These are phyloP conservation scores for Lipomyces oligophaga DNA, from an alignment of 805 yeast species.

Conservation along the genomic window DNA sequence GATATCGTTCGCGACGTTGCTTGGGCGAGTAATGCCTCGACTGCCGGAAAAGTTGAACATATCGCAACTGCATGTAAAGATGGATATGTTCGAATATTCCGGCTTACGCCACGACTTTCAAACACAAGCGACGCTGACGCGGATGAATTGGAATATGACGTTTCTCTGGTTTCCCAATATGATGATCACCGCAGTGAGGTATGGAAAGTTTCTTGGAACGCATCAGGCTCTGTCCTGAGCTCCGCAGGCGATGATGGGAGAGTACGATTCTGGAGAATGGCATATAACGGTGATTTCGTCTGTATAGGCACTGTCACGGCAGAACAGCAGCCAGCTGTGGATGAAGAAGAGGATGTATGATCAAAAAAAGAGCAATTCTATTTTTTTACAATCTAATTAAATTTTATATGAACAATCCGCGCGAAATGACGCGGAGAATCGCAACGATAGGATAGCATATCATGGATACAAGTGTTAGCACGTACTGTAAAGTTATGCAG, in stretches of 20 bases:
- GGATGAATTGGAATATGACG: slow-evolving; percentile 36
- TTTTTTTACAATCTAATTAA: background rate
- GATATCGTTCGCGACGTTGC: slow-evolving; percentile 25
- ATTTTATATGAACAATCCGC: background rate
- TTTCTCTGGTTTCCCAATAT: slow-evolving; percentile 62
- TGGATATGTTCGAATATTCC: slow-evolving; percentile 83
- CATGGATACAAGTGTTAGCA: slow-evolving; percentile 1
- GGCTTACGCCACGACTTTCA: slow-evolving; percentile 42
- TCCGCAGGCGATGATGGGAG: slow-evolving; percentile 96
- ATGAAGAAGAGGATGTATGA: slow-evolving; percentile 11
- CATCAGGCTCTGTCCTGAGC: slow-evolving; percentile 86
- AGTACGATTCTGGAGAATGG: slow-evolving; percentile 86
- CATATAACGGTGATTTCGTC: slow-evolving; percentile 79
- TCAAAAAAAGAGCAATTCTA: background rate
- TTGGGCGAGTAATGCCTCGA: slow-evolving; percentile 23
- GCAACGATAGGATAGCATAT: slow-evolving; percentile 17
- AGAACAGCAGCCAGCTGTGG: slow-evolving; percentile 37
- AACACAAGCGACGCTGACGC: background rate
- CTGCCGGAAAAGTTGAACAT: slow-evolving; percentile 71
- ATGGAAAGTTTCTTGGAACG: slow-evolving; percentile 95
- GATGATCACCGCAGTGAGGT: slow-evolving; percentile 83
- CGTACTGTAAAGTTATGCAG: slow-evolving; percentile 1
- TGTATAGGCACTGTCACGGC: slow-evolving; percentile 83
- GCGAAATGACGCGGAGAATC: background rate
- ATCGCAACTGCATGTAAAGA: slow-evolving; percentile 96